Evolutionary conservation across 108 stramenopile genomes (phyloP), one percentile per base, ranked within the genome.

Genomic region (Chaetoceros muelleri): DNA sequence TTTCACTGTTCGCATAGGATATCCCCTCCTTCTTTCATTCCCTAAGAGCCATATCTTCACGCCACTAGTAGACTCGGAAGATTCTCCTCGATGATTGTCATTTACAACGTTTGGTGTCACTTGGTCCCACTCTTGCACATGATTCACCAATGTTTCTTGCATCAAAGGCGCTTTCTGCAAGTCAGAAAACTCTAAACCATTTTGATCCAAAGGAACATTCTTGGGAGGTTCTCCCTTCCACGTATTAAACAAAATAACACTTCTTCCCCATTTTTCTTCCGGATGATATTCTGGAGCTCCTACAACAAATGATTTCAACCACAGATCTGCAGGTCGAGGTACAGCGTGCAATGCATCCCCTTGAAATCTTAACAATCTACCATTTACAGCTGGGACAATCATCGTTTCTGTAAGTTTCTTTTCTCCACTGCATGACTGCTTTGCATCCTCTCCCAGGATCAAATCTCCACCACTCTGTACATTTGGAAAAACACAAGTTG

Each of bases 11-110:
- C 80, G 61, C 62, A 79, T 62, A 10, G 46, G 51, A 57, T 81
- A 55, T 24, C 64, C 71, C 24, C 84, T 64, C 28, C 84, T 60
- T 28, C 75, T 53, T 48, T 75, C 65, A 48, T 85, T 75, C 8
- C 84, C 84, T 10, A 85, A 57, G 19, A 85, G 65, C 84, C 84
- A 85, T n/a, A 85, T 66, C 61, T 85, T 85, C 2, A 79, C 72
- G 55, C 47, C 24, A 53, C 52, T 5, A 59, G 58, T 65, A 30
- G 55, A 44, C 23, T 61, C 69, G 62, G 58, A 66, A 53, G 61
- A 44, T 24, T 51, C 7, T 40, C 26, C 46, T 24, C 50, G 22
- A 24, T 47, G 28, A 1, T n/a, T 17, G 28, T 40, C 28, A 26
- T 3, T 8, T 22, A n/a, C 19, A 26, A 62, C 50, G 30, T 10